phyloP scores from a whole-genome alignment of 2,329 filamentous ascomycete genomes.

The Colletotrichum ledebouriae region DNA sequence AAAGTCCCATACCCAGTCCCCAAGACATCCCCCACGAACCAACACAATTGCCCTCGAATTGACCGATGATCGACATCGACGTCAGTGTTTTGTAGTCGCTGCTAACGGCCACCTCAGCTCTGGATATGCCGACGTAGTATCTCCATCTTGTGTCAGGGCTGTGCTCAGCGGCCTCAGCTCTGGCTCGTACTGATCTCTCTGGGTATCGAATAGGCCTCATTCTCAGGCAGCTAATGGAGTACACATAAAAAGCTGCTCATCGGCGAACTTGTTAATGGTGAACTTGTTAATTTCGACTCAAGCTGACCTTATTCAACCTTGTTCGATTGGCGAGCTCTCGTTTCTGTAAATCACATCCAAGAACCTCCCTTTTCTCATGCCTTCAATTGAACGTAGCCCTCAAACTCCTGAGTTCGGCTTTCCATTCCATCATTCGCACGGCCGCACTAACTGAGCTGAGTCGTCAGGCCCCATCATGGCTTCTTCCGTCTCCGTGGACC shows the following conservation, averaged over 20 bases:
- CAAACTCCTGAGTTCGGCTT: no score
- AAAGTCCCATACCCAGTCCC: not conserved
- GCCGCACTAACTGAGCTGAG: not conserved
- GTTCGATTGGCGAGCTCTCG: no score
- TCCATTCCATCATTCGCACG: not conserved
- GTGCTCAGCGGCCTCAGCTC: conserved; percentile 1
- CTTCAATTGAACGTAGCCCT: no score
- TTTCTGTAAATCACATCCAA: no score
- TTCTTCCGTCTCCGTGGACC: no score
- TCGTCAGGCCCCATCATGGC: no score
- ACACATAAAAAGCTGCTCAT: not conserved
- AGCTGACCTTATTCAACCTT: no score
- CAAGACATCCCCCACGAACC: not conserved
- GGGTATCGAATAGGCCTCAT: conserved; percentile 5
- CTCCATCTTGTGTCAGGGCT: not conserved
- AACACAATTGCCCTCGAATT: conserved; percentile 5
- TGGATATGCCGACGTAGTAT: not conserved
- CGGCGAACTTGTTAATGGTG: no score
- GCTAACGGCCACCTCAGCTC: not conserved
- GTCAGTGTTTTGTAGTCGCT: conserved; percentile 3
- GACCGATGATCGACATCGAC: not conserved
- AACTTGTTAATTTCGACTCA: no score
- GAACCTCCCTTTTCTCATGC: no score
- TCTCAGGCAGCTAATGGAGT: not conserved
- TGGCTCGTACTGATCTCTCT: no score